phyloP scores from a whole-genome alignment of 306 rosid species.

The Begonia loranthoides region DNA sequence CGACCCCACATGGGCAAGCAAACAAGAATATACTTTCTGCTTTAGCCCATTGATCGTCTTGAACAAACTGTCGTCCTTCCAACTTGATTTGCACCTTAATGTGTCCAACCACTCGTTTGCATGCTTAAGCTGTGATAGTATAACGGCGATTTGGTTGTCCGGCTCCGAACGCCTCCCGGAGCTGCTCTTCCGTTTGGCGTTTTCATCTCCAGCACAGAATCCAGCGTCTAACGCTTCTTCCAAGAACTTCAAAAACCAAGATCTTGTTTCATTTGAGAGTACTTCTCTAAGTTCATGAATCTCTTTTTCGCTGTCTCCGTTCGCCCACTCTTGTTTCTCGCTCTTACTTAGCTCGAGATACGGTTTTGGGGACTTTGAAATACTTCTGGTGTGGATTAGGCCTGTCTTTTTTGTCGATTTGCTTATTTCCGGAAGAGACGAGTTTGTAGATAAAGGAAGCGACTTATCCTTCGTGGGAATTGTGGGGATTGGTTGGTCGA shows the following conservation, averaged over 20 bases:
- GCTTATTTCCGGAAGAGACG: constrained; percentile 29
- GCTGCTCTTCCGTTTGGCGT: constrained; percentile 43
- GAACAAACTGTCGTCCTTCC: constrained; percentile 22
- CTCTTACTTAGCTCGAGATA: constrained; percentile 23
- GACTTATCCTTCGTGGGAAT: constrained; percentile 33
- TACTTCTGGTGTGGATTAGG: constrained; percentile 19
- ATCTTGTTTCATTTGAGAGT: constrained; percentile 53
- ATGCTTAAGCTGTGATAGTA: constrained; percentile 69
- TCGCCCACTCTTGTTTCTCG: constrained; percentile 83
- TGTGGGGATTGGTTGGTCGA: constrained; percentile 30
- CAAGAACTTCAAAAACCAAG: constrained; percentile 79
- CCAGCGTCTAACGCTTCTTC: constrained; percentile 65
- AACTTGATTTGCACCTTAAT: constrained; percentile 24
- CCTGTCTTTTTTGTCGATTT: constrained; percentile 31
- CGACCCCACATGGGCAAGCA: constrained; percentile 67
- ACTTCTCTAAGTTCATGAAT: constrained; percentile 40
- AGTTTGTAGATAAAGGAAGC: constrained; percentile 20
- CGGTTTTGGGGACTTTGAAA: constrained; percentile 27
- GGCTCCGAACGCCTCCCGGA: constrained; percentile 34
- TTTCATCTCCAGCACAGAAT: constrained; percentile 32
- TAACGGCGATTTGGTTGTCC: constrained; percentile 53
- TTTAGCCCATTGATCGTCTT: constrained; percentile 58
- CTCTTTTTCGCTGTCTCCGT: constrained; percentile 45
- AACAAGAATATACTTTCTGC: constrained; percentile 55
- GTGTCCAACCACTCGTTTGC: constrained; percentile 90